phyloP scores from a whole-genome alignment of 2,329 filamentous ascomycete species.

The Cryphonectria radicalis region DNA sequence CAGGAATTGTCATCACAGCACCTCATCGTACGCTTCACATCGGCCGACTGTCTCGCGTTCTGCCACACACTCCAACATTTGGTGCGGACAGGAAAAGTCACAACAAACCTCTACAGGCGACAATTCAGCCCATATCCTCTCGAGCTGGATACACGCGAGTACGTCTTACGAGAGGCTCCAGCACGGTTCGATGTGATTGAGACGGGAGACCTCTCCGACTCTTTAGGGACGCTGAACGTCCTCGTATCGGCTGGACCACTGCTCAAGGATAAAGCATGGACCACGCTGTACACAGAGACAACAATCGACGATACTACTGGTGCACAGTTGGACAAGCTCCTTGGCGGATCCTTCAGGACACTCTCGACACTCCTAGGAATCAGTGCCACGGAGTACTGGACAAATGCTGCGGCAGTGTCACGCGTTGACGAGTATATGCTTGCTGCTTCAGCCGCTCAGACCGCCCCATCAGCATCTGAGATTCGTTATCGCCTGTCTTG shows the following conservation, averaged over 20 bases:
- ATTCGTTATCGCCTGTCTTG: slow-evolving; percentile 38
- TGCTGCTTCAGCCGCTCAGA: slow-evolving; percentile 29
- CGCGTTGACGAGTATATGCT: slow-evolving; percentile 46
- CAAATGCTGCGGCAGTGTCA: slow-evolving; percentile 49
- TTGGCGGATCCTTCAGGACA: slow-evolving; percentile 39
- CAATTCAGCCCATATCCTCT: slow-evolving; percentile 46
- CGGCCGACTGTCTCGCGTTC: slow-evolving; percentile 55
- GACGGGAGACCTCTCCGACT: slow-evolving; percentile 52
- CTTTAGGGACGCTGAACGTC: slow-evolving; percentile 50
- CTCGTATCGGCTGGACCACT: slow-evolving; percentile 52
- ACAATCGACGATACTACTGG: slow-evolving; percentile 47
- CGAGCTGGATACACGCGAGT: slow-evolving; percentile 47
- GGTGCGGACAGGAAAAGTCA: slow-evolving; percentile 35
- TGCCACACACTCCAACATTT: slow-evolving; percentile 55
- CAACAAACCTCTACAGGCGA: slow-evolving; percentile 48
- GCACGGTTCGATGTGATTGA: slow-evolving; percentile 60
- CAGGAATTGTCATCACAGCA: slow-evolving; percentile 31
- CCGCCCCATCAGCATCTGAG: slow-evolving; percentile 11
- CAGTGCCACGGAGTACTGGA: slow-evolving; percentile 53
- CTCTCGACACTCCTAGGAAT: slow-evolving; percentile 56
- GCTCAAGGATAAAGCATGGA: slow-evolving; percentile 47
- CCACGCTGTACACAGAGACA: slow-evolving; percentile 46
- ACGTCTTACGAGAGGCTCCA: slow-evolving; percentile 44
- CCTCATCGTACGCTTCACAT: slow-evolving; percentile 50
- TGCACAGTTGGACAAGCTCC: slow-evolving; percentile 36